Base-by-base conservation (phyloP, 2,329 filamentous ascomycete species). In the Cytospora chrysosperma region DNA sequence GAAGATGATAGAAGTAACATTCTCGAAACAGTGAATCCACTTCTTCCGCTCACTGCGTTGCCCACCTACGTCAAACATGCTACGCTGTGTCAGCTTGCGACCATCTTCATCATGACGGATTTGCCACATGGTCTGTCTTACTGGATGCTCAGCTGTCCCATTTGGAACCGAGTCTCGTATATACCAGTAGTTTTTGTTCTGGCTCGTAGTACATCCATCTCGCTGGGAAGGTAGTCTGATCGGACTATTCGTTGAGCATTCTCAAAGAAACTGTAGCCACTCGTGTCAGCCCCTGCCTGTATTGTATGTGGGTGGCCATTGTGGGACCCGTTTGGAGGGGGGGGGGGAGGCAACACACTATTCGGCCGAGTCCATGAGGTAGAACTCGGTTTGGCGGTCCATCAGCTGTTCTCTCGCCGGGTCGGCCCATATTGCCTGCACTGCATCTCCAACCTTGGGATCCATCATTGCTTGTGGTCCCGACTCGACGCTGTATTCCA, bases 1-100 rank as follows among this genome's bases (percentile, higher is more conserved):
- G 78, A 99, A 99, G 70, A 99, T 99, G 76, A 99, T 99, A 4
- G 95, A 98, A 51, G 95, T 99, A 72, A 99, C 95, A 72, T 98
- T 98, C 77, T 99, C 95, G 76, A 99, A 99, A 80, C 95, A 99
- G 79, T 99, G 95, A 74, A 99, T 99, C 95, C 95, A 99, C 81
- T 99, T 99, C 82, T 99, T 99, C 67, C 95, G 87, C 78, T 99
- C 95, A 76, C 94, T 98, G 74, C 95, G 84, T 78, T 99, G 95
- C 27, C 95, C 95, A 67, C 95, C 95, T 5, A 99, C 95, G 76
- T 99, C 95, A 74, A 99, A 99, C 95, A 99, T 99, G 80, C 94
- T 98, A 73, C 27, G 59, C 52, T 24, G 50, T 52, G 28, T 70
- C 75, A 69, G 76, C 63, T 56, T 57, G 68, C 49, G 54, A 27